A percentile compares a stretch with the other conserved stretches of the same genome.
Evolutionary conservation across 1,284 basidiomycete genomes (phyloP).

Genomic region (Melanopsichium pennsylvanicum): DNA sequence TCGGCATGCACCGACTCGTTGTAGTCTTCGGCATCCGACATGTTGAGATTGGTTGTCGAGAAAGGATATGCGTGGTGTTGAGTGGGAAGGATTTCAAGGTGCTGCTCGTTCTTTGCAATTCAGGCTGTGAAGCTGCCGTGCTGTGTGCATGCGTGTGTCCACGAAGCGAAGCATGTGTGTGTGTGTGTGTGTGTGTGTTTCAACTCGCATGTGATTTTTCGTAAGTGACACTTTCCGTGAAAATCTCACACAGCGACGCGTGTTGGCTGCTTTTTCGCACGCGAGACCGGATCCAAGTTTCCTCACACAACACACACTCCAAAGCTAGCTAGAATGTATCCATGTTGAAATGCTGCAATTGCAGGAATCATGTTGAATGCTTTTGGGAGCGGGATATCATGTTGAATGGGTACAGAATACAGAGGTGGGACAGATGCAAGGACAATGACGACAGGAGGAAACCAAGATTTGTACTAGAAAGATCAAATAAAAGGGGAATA

Average conservation of each 20-base stretch:
- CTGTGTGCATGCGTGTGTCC: conserved; percentile 3
- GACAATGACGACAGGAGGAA: conserved; percentile 29
- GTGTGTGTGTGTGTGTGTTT: conserved; percentile 15
- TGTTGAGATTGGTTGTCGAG: not conserved
- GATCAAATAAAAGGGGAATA: conserved; percentile 5
- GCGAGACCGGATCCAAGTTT: too few relatives aligned
- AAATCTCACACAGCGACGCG: conserved; percentile 14
- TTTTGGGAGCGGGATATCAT: conserved; percentile 50
- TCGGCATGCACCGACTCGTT: conserved; percentile 9
- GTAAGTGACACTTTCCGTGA: conserved; percentile 30
- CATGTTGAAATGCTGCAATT: conserved; percentile 48
- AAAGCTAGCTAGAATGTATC: too few relatives aligned
- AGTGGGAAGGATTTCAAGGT: not conserved
- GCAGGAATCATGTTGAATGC: conserved; percentile 47
- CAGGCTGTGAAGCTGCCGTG: too few relatives aligned
- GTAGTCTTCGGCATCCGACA: conserved; percentile 19
- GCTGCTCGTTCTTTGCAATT: too few relatives aligned
- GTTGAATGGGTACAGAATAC: conserved; percentile 53
- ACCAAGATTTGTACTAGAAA: conserved; percentile 19
- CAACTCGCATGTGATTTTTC: conserved; percentile 29
- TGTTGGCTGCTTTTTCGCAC: not conserved
- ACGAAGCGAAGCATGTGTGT: conserved; percentile 2
- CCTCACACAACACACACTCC: too few relatives aligned
- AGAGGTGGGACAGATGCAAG: conserved; percentile 22
- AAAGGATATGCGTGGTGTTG: not conserved